Base-by-base conservation (phyloP, 805 yeast species). In the Myxozyma monticola region DNA sequence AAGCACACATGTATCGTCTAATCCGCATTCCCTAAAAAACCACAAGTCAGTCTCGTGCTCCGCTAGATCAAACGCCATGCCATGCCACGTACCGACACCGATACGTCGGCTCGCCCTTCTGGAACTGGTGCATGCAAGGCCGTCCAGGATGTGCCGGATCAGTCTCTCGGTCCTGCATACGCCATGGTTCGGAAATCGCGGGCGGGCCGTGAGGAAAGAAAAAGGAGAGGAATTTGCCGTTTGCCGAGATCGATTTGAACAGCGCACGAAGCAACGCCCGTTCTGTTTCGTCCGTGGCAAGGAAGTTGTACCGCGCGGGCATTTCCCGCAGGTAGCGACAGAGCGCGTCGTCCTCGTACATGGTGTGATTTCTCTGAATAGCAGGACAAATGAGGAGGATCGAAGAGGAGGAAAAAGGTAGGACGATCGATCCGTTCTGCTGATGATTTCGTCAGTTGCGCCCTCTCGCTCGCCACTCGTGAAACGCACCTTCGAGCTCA, bases 1-100 rank as follows among this genome's bases (percentile, higher is more conserved):
- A 8, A 90, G 68, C 0, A 90, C 95, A 66, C 95, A 85, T 0
- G 91, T 82, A 38, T 86, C 95, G 63, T 88, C 95, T 43, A 76
- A 76, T 0, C 88, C 90, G 68, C 76, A 95, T 17, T 53, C 51
- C 36, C 55, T 58, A 28, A 5, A 18, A n/a, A 3, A n/a, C n/a
- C n/a, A n/a, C n/a, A n/a, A n/a, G n/a, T n/a, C n/a, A n/a, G n/a
- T n/a, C n/a, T n/a, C n/a, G n/a, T n/a, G n/a, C n/a, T n/a, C n/a
- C n/a, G n/a, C 25, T 26, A 14, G 12, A n/a, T 18, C 6, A n/a
- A 15, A 12, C n/a, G 14, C 22, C 4, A 15, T 14, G 14, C 12
- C 6, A 24, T 10, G 25, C 10, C 22, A 60, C 65, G 42, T 57
- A 62, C 67, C 65, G 54, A 63, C 96, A 88, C 36, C 89, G 73